Base-by-base conservation (phyloP, 805 yeast genomes). In the Zygotorulaspora danielsina region DNA sequence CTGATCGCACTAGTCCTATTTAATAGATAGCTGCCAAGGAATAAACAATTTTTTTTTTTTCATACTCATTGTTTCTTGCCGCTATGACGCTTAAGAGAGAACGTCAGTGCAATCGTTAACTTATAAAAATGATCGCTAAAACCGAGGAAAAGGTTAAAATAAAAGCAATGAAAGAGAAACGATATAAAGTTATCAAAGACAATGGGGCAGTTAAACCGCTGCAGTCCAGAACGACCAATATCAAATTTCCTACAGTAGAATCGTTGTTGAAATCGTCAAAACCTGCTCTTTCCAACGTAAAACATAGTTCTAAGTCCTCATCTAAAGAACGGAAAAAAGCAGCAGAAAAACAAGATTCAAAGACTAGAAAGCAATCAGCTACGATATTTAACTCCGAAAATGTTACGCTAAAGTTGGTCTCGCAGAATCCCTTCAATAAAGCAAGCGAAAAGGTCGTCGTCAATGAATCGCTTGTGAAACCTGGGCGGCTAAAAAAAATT, bases 171-270 rank as follows among this genome's bases (percentile, higher is more conserved):
- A 40, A 42, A 15, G 41, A 37, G 27, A 40, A 42, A 33, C 26
- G 46, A 19, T 45, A 45, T 30, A 36, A 32, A 17, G 38, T 37
- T n/a, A 27, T 39, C 13, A 33, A 29, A 12, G 45, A 43, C 9
- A 31, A 26, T n/a, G 45, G 44, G 15, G 18, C 21, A 1, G 27
- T 20, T 5, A 43, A 36, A 19, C 52, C 55, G 8, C 33, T 51
- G 35, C 51, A 47, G 21, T 16, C 44, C 5, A 49, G 42, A 25
- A 33, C 50, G 3, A 48, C 55, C 2, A 51, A 51, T 26, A 44
- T 49, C 2, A 44, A 32, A 19, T 19, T 36, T 4, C 16, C 37
- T 2, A 5, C 32, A 10, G 32, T 26, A 11, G 42, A 32, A 7
- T 9, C 37, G 8, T 15, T 13, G 22, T 30, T 21, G 8, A 40